A percentile compares a stretch with the other conserved stretches of the same genome.
Evolutionary conservation across 176 grass and related monocot genomes (phyloP).

Genomic region (Oryza nivara): DNA sequence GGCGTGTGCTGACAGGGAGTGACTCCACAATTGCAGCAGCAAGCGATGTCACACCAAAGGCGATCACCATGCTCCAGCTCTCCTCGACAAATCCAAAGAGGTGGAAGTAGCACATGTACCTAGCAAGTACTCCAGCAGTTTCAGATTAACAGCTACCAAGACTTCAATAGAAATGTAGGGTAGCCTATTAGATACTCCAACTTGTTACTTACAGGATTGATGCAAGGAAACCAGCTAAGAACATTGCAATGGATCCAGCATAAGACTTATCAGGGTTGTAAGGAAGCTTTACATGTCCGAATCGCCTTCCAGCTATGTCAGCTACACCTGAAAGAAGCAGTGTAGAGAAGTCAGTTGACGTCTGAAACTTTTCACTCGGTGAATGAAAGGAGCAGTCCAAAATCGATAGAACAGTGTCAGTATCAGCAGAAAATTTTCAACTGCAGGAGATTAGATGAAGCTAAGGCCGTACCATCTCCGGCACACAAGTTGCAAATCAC

Average conservation of each 20-base stretch:
- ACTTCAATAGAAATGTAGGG: background rate
- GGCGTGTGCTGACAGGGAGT: conserved; percentile 63
- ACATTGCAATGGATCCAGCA: conserved; percentile 61
- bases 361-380: background rate
- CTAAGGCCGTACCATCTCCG: conserved; percentile 58
- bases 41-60: conserved; percentile 58
- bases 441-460: background rate
- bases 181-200: too few relatives aligned
- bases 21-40: conserved; percentile 64
- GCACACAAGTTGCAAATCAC: conserved; percentile 84
- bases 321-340: conserved; percentile 62
- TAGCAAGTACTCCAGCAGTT: conserved; percentile 21
- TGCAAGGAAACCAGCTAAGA: conserved; percentile 62
- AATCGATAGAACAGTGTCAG: background rate
- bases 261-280: conserved; percentile 80
- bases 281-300: conserved; percentile 68
- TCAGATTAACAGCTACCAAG: background rate
- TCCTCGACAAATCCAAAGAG: conserved; percentile 65
- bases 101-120: conserved; percentile 82
- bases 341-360: background rate
- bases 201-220: conserved; percentile 60
- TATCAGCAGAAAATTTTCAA: background rate
- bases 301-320: conserved; percentile 57
- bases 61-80: conserved; percentile 55
- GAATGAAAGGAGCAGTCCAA: background rate